Evolutionary conservation across 2,329 filamentous ascomycete genomes (phyloP).

Genomic region (Phoma sp.): DNA sequence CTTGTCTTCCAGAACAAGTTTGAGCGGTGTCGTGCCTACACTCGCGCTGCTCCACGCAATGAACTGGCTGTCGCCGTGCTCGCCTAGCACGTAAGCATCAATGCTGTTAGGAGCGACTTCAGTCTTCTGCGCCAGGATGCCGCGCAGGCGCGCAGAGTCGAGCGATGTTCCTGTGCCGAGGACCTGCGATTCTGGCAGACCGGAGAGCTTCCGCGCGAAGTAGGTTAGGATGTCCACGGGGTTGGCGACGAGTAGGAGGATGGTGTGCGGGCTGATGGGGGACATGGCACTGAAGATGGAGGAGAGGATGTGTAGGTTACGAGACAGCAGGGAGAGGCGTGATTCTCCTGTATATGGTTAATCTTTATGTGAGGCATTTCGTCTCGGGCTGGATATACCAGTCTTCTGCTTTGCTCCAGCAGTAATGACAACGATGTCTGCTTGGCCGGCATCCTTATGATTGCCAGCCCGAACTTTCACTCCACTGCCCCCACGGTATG

Average conservation of each 20-base stretch:
- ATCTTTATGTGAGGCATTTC: too few species aligned
- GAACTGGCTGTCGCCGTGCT: slow-evolving; percentile 59
- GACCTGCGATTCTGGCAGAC: slow-evolving; percentile 59
- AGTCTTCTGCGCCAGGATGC: slow-evolving; percentile 52
- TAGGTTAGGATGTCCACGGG: slow-evolving; percentile 64
- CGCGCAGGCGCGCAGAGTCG: slow-evolving; percentile 60
- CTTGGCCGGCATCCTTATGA: slow-evolving; percentile 59
- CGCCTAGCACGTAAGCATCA: slow-evolving; percentile 57
- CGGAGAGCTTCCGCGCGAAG: slow-evolving; percentile 57
- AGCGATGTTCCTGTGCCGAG: slow-evolving; percentile 63
- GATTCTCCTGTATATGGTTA: slow-evolving; percentile 50
- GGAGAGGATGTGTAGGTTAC: slow-evolving; percentile 58
- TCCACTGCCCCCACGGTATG: slow-evolving; percentile 53
- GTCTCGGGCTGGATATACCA: slow-evolving; percentile 35
- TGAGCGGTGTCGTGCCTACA: slow-evolving; percentile 53
- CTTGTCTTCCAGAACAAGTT: slow-evolving; percentile 40
- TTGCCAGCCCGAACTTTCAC: slow-evolving; percentile 56
- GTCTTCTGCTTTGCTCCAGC: slow-evolving; percentile 61
- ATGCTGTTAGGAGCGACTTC: slow-evolving; percentile 51
- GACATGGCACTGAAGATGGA: slow-evolving; percentile 59
- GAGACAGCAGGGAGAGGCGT: slow-evolving; percentile 55
- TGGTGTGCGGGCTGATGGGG: slow-evolving; percentile 57
- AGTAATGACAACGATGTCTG: slow-evolving; percentile 63
- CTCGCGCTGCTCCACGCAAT: slow-evolving; percentile 57
- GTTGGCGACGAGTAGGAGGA: slow-evolving; percentile 62